Evolutionary conservation across 192 early-diverging fungal species (phyloP), one percentile per base, ranked within the genome.

Genomic region (Coemansia sp.): DNA sequence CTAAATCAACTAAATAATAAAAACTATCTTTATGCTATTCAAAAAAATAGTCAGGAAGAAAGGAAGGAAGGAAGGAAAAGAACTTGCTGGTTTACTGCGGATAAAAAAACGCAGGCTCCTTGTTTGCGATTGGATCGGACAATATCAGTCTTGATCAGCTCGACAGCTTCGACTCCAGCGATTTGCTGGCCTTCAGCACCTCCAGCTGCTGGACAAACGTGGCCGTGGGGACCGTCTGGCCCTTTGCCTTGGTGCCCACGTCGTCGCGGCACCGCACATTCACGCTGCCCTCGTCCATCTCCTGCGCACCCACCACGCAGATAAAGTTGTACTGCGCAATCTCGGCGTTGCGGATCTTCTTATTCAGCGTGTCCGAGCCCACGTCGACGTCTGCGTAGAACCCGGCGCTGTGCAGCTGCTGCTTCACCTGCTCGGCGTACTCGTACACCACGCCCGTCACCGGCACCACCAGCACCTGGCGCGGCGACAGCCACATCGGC

Each of bases 401-500:
- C 5, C 92, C 91, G 38, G 85, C 84, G 9, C 83, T 81, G 32
- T 85, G 83, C 46, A 96, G 79, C 60, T 76, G 70, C 61, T 91
- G 65, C 43, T 66, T 67, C 23, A 99, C 89, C 61, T 86, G 62
- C 70, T 67, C 59, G 3, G 93, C 95, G 71, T 99, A 99, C 14
- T 83, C 87, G 62, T 83, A 85, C 60, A 91, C 84, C 2, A 85
- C 86, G 7, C 76, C 77, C 0, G 91, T 89, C 24, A 99, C 89
- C 5, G 97, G 97, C 33, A 99, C 85, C 21, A 99, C 83, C 54
- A 90, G 82, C 18, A 97, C 76, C 80, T 98, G 97, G 54, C 93
- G 90, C 40, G 97, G 97, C 16, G 90, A 92, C 40, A 99, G 80
- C 97, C 97, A 99, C 84, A 99, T 89, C 24, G 95, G 95, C 93